Conservation (phyloP, 495 filamentous ascomycete genomes). For the Geopyxis carbonaria region DNA sequence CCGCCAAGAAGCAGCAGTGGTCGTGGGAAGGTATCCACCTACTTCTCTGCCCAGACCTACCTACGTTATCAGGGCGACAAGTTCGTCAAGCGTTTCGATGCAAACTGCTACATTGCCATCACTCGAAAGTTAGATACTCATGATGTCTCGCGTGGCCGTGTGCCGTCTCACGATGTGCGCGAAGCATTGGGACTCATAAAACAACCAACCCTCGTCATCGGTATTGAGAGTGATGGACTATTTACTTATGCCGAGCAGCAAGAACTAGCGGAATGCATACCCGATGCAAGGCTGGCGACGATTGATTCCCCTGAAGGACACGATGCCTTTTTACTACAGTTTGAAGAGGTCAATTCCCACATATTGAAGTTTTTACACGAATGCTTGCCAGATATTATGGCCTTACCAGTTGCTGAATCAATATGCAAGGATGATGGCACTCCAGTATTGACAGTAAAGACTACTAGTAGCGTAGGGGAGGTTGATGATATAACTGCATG, state of each 20-base stretch:
- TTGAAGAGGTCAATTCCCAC: slow-evolving; percentile 85
- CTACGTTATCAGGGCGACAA: slow-evolving; percentile 95
- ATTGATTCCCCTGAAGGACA: slow-evolving; percentile 92
- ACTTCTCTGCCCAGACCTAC: slow-evolving; percentile 95
- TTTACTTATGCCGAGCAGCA: slow-evolving; percentile 95
- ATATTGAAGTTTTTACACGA: slow-evolving; percentile 71
- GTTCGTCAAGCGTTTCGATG: slow-evolving; percentile 91
- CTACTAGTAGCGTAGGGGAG: slow-evolving; percentile 89
- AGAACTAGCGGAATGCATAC: slow-evolving; percentile 70
- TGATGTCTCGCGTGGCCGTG: slow-evolving; percentile 63
- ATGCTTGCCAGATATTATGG: slow-evolving; percentile 70
- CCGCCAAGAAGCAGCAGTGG: background rate
- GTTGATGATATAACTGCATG: slow-evolving; percentile 95
- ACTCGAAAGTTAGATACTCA: slow-evolving; percentile 98
- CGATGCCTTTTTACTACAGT: slow-evolving; percentile 90
- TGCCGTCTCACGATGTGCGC: slow-evolving; percentile 30
- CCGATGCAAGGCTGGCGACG: slow-evolving; percentile 54
- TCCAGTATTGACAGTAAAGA: too few relatives aligned
- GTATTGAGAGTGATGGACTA: slow-evolving; percentile 85
- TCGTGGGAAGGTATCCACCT: slow-evolving; percentile 42
- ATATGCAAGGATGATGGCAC: slow-evolving; percentile 69
- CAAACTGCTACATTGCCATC: slow-evolving; percentile 97
- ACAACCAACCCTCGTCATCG: slow-evolving; percentile 76
- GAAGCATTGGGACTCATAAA: slow-evolving; percentile 64
- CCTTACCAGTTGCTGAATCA: too few relatives aligned